A percentile compares a stretch with the other conserved stretches of the same genome.
Evolutionary conservation across 345 rosid genomes (phyloP).

Genomic region (Eucalyptus regnans): DNA sequence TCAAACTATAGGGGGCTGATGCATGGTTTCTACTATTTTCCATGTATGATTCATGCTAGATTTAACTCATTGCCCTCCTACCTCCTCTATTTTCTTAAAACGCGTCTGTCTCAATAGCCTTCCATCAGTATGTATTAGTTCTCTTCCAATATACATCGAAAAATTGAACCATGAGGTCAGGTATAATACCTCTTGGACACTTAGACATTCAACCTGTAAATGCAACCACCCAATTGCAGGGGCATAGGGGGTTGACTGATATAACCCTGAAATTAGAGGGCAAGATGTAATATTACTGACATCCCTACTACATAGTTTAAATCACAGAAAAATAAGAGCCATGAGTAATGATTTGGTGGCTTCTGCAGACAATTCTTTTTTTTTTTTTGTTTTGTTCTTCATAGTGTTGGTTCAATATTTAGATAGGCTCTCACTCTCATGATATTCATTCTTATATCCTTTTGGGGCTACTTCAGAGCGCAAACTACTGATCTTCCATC

Average conservation of each 20-base stretch:
- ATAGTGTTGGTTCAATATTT: not conserved
- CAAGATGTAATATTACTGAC: not conserved
- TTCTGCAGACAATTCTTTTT: not conserved
- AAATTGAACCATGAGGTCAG: not conserved
- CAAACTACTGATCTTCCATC: not conserved
- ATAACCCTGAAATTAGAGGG: not conserved
- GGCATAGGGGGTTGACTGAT: not conserved
- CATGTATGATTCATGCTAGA: not conserved
- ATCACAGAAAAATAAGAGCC: not conserved
- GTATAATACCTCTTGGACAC: not conserved
- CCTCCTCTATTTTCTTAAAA: not conserved
- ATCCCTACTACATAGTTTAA: not conserved
- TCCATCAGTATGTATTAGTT: not conserved
- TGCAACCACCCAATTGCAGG: not conserved
- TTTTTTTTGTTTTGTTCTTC: not conserved
- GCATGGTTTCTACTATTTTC: not conserved
- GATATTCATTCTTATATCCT: not conserved
- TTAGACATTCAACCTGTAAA: not conserved
- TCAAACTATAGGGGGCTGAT: not conserved
- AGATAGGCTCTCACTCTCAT: not conserved
- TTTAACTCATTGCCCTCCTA: not conserved
- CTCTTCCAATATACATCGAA: not conserved
- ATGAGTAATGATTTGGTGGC: not conserved
- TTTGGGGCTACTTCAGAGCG: not conserved
- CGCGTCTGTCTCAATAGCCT: not conserved